Percentiles rank a stretch among this genome's conserved stretches.
These are phyloP conservation scores for Acacia melanoxylon DNA, from an alignment of 306 rosid genomes.

Conservation along the genomic window DNA sequence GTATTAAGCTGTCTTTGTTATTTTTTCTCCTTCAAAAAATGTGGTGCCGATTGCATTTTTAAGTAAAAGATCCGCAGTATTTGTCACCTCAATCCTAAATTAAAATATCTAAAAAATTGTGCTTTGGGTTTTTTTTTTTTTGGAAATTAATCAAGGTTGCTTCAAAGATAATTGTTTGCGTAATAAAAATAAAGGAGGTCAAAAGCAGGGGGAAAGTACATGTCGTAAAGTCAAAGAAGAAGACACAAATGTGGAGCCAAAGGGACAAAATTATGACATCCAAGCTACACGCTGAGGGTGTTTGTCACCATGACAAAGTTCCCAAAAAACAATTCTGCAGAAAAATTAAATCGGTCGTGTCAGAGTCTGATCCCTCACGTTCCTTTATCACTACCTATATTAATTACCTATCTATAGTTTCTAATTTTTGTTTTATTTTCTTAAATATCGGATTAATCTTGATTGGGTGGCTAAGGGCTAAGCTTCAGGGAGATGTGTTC, in stretches of 20 bases:
- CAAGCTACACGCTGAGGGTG: constrained; percentile 39
- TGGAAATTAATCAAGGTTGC: background rate
- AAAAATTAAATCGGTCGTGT: background rate
- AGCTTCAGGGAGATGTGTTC: background rate
- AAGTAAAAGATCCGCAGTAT: too few species aligned
- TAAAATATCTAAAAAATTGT: background rate
- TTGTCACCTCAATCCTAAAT: background rate
- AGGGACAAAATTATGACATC: constrained; percentile 46
- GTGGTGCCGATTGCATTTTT: too few species aligned
- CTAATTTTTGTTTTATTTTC: background rate
- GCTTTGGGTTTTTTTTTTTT: background rate
- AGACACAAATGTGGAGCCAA: constrained; percentile 15
- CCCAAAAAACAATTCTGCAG: background rate
- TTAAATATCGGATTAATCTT: background rate
- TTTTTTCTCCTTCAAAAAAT: too few species aligned
- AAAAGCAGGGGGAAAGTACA: constrained; percentile 4
- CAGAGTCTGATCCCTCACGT: constrained; percentile 27
- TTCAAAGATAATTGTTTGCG: background rate
- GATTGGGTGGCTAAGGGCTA: background rate
- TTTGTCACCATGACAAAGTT: background rate
- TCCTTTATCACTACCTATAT: background rate
- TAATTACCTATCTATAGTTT: background rate
- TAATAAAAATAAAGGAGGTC: background rate
- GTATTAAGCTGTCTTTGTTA: too few species aligned
- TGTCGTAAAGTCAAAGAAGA: constrained; percentile 22